Percentiles rank a stretch among this genome's conserved stretches.
These are phyloP conservation scores for Globisporangium cederbergense DNA, from an alignment of 352 stramenopile genomes.

Conservation along the genomic window DNA sequence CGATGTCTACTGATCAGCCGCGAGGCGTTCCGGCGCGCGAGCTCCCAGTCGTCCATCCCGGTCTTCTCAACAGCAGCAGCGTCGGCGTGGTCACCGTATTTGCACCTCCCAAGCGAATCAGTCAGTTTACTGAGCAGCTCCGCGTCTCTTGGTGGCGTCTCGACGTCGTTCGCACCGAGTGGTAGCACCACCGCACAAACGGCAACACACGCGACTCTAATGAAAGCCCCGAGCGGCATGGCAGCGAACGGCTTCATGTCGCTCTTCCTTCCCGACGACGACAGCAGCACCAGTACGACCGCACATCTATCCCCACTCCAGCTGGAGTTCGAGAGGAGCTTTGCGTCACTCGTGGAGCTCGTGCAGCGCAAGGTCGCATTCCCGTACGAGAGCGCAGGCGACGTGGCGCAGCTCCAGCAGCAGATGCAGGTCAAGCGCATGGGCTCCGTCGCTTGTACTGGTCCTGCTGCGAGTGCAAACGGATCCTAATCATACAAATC, in stretches of 20 bases:
- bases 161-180: not conserved
- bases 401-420: conserved; percentile 28
- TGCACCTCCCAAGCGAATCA: not conserved
- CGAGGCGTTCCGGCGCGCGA: conserved; percentile 42
- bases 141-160: not conserved
- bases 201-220: not conserved
- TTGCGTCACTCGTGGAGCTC: conserved; percentile 43
- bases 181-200: not conserved
- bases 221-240: not conserved
- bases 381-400: conserved; percentile 18
- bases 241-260: conserved; percentile 3
- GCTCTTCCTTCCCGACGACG: not conserved
- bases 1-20: conserved; percentile 58
- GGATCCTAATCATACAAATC: not conserved
- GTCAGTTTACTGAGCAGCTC: conserved; percentile 4
- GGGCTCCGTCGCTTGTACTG: not conserved
- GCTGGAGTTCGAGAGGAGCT: conserved; percentile 68
- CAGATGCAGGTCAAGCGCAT: conserved; percentile 25
- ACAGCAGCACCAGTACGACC: not conserved
- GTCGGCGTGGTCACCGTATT: not conserved
- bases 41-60: conserved; percentile 7
- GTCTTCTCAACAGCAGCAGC: not conserved
- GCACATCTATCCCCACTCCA: conserved; percentile 48
- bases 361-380: conserved; percentile 38
- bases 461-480: not conserved